phyloP scores from a whole-genome alignment of 805 yeast genomes.

The Saccharomycopsis sp. region DNA sequence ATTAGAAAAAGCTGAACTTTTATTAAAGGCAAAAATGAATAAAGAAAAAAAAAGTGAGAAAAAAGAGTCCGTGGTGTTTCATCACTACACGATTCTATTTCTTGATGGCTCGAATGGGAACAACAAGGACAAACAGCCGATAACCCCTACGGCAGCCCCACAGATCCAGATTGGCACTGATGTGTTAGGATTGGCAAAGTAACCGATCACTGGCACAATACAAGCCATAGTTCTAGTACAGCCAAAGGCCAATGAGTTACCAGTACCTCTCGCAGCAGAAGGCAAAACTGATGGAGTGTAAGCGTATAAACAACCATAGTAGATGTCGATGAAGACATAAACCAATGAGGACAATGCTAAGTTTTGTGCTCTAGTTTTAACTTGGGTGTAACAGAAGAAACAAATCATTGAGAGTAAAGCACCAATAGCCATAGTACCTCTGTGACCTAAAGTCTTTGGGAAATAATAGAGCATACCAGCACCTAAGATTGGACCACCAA shows the following conservation, averaged over 20 bases:
- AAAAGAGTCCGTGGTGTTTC: not conserved
- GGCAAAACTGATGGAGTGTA: conserved; percentile 63
- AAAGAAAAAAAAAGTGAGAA: not conserved
- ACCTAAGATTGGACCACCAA: conserved; percentile 49
- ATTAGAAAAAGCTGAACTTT: not conserved
- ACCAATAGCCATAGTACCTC: conserved; percentile 48
- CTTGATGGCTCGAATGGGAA: conserved; percentile 41
- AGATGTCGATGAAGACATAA: conserved; percentile 40
- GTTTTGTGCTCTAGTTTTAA: conserved; percentile 45
- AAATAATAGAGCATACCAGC: conserved; percentile 27
- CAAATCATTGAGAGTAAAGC: conserved; percentile 46
- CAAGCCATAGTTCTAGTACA: conserved; percentile 46
- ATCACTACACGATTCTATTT: conserved; percentile 27
- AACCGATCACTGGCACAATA: conserved; percentile 51
- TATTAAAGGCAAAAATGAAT: not conserved
- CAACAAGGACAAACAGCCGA: conserved; percentile 35
- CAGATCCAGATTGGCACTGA: conserved; percentile 56
- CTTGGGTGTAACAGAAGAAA: conserved; percentile 55
- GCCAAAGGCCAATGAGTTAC: conserved; percentile 53
- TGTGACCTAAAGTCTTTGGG: conserved; percentile 36
- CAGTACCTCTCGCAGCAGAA: conserved; percentile 47
- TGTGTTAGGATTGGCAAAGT: conserved; percentile 37
- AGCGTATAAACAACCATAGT: conserved; percentile 56
- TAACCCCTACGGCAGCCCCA: conserved; percentile 44
- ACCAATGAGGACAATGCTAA: conserved; percentile 41